Conservation (phyloP, 2,329 filamentous ascomycete genomes). For the Botryosphaeria dothidea region DNA sequence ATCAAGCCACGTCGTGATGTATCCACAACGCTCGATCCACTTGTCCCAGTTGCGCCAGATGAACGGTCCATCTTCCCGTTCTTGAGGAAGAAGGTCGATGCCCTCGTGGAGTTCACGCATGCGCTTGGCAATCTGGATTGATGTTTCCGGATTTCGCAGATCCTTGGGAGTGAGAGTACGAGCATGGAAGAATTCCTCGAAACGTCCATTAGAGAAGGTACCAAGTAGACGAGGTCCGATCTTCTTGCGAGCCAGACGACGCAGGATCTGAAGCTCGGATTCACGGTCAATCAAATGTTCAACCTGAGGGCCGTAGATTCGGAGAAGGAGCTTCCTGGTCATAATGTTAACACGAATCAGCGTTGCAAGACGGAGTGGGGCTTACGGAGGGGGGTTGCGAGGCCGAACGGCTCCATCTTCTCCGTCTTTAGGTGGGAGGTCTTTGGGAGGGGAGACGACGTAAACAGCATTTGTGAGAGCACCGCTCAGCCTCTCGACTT, state of each 20-base stretch:
- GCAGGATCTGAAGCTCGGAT: conserved; percentile 81
- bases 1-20: conserved; percentile 61
- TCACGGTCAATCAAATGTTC: conserved; percentile 95
- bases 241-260: conserved; percentile 82
- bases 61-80: conserved; percentile 75
- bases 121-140: conserved; percentile 90
- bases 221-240: conserved; percentile 90
- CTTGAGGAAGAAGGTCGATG: conserved; percentile 78
- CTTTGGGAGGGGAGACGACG: conserved; percentile 78
- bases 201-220: conserved; percentile 91
- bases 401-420: conserved; percentile 41
- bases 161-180: conserved; percentile 75
- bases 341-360: not conserved
- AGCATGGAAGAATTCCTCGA: conserved; percentile 92
- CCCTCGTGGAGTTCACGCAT: conserved; percentile 96
- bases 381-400: conserved; percentile 56
- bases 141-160: conserved; percentile 78
- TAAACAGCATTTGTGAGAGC: conserved; percentile 97
- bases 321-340: conserved; percentile 74
- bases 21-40: conserved; percentile 72
- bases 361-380: conserved; percentile 12
- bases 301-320: conserved; percentile 92
- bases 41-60: conserved; percentile 95
- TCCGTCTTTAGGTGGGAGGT: conserved; percentile 51
- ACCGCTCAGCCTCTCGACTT: conserved; percentile 78